A percentile compares a stretch with the other conserved stretches of the same genome.
These are phyloP conservation scores for Trichoderma guizhouense DNA, from an alignment of 2,329 filamentous ascomycete species.

Conservation along the genomic window DNA sequence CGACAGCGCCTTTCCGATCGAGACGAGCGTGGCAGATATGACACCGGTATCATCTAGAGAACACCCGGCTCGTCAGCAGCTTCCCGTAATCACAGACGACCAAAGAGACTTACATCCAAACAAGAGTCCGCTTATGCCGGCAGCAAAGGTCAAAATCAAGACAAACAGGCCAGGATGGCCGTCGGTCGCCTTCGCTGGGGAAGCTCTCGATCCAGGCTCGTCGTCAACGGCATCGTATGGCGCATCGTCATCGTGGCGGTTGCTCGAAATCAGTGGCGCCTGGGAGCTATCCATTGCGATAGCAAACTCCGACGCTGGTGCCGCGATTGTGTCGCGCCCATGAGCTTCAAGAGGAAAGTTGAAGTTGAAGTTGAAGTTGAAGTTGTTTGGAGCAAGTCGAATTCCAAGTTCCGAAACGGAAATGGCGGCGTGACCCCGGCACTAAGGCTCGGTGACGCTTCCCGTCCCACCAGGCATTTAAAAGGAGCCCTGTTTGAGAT, in stretches of 20 bases:
- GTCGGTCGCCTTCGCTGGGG: conserved; percentile 29
- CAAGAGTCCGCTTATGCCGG: conserved; percentile 63
- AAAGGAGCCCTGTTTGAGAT: neutral
- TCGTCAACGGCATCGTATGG: conserved; percentile 31
- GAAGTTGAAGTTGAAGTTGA: neutral
- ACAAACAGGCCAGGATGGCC: conserved; percentile 50
- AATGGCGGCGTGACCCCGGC: conserved; percentile 16
- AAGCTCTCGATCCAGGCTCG: conserved; percentile 22
- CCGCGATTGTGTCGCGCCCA: neutral
- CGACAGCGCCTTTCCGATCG: conserved; percentile 58
- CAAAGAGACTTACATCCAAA: conserved; percentile 59
- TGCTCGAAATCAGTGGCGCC: conserved; percentile 37
- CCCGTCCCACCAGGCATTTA: neutral
- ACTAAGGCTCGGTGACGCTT: conserved; percentile 9
- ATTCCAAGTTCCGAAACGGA: neutral
- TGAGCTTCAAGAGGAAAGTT: neutral
- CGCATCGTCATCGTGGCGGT: conserved; percentile 29
- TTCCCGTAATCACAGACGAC: too few species aligned
- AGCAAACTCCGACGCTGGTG: neutral
- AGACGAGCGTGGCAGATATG: conserved; percentile 65
- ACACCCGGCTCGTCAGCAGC: conserved; percentile 2
- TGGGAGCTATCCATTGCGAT: conserved; percentile 36
- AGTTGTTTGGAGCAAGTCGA: neutral
- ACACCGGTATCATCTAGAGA: conserved; percentile 62
- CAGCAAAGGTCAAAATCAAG: conserved; percentile 60